Evolutionary conservation across 2,329 filamentous ascomycete genomes (phyloP), one percentile per base, ranked within the genome.

Genomic region (Cladophialophora psammophila): DNA sequence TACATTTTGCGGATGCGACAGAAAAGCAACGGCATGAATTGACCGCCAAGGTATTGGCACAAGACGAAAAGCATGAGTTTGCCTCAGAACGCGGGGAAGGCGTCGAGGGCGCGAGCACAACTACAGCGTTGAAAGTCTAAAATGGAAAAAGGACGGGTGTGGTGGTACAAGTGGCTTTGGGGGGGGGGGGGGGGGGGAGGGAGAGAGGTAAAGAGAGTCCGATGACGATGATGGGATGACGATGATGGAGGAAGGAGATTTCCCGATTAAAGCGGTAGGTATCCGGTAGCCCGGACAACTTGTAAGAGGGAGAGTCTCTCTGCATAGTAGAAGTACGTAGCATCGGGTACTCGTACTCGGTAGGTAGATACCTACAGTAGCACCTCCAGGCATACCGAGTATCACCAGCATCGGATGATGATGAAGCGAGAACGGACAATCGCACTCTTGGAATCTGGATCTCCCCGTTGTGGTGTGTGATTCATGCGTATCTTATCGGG

Each of bases 21-120:
- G 81, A 82, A 20, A 77, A 78, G 55, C 68, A 69, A 35, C 54
- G 62, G 26, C 62, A 67, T 40, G 64, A 67, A 18, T 38, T 65
- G 32, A 53, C 67, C 6, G 57, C 60, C 12, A 67, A 65, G 57
- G 48, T 69, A 10, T 53, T 64, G 53, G 67, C 64, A 13, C 64
- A 69, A 38, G 67, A 66, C 20, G 64, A 69, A 36, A 58, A 63
- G 50, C 55, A 54, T 42, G 67, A 67, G 36, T 64, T 52, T 34
- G 56, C 48, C 32, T 35, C 60, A n/a, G 34, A 18, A 8, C 35
- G 63, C n/a, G 61, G 61, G 40, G 53, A 66, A n/a, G 61, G 34
- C 45, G 48, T 40, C 10, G 55, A 31, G 20, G 55, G n/a, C 15
- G 35, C 20, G 32, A 61, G 45, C 48, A 52, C 61, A 5, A 64